Evolutionary conservation across 2,329 filamentous ascomycete species (phyloP), one percentile per base, ranked within the genome.

Genomic region (Chaetomium sp.): DNA sequence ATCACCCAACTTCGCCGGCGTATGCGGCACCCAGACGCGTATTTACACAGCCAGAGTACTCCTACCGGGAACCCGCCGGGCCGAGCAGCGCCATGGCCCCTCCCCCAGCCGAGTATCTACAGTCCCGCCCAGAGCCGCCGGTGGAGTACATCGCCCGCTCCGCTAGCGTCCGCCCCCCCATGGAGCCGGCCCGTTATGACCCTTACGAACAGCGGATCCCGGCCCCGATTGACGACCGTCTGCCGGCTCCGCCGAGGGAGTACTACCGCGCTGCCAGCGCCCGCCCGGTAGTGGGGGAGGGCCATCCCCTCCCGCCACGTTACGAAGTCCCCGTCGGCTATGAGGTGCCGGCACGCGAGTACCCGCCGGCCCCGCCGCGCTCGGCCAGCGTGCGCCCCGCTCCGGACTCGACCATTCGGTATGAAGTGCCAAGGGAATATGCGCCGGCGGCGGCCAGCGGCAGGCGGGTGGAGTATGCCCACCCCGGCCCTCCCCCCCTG

Each of bases 1-100:
- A 87, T 69, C 76, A 79, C 56, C 78, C 81, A 62, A 71, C 81
- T 1, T 80, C 87, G 3, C 85, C 87, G 2, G 72, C 80, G 9
- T 72, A 77, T 72, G 76, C 76, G 54, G 74, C 79, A n/a, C 78
- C 82, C 10, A 79, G 86, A 65, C 82, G 86, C 50, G 81, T 88
- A 51, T 78, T 91, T 25, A 87, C 87, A 12, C 85, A 89, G 66
- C 83, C 87, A 2, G 88, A 90, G 66, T 85, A 81, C 59, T 77
- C 81, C 31, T 86, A 85, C 66, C 82, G 83, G 19, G 82, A 84
- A 67, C 79, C 85, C 62, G 87, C 68, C 83, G 50, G 50, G 5
- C 13, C 47, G 16, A 76, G 77, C 67, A 84, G 81, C 45, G 84
- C 81, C 12, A 75, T 80, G 65, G 21, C 38, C 74, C 75, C 75